Evolutionary conservation across 1,284 basidiomycete species (phyloP), one percentile per base, ranked within the genome.

Genomic region (Ganoderma lingzhi): DNA sequence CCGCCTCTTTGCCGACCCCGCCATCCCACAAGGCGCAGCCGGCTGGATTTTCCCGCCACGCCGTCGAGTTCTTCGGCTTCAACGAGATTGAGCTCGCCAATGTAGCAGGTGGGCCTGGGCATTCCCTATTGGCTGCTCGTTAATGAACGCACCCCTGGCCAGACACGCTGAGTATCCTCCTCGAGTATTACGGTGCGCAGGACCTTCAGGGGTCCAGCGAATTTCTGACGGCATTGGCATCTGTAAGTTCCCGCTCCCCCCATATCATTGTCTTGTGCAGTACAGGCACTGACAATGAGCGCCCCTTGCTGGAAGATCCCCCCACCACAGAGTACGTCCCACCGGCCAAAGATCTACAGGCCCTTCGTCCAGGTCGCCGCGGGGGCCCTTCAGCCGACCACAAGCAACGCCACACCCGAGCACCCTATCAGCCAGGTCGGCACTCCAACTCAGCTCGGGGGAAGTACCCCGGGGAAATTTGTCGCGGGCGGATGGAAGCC

Each of bases 181-280:
- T 94, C 2, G 92, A 93, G 76, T 94, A 93, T 76, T 94, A 93
- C 78, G 80, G 82, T 37, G 86, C 85, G 2, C 92, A 93, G 78
- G 88, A 91, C 69, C 76, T 81, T 5, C 80, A 84, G 59, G 80
- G 76, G 30, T 77, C 81, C 6, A 80, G 84, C 63, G 85, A 87
- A 23, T 86, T 91, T 79, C 80, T 93, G 55, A 80, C 82, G 32
- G 71, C 82, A 1, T 83, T 93, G 30, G 76, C 82, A 66, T 78
- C 82, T 73, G 91, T 93, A 70, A 71, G 88, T 82, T 62, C 44
- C 44, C 41, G 39, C n/a, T 41, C 15, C 70, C 65, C 17, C 23
- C 65, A 65, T 51, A 17, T 51, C 48, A n/a, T 12, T 53, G 37
- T 59, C 64, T 62, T 66, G 30, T 65, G 39, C 39, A 14, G 12